Conservation (phyloP, 306 rosid species). For the Casuarina glauca region DNA sequence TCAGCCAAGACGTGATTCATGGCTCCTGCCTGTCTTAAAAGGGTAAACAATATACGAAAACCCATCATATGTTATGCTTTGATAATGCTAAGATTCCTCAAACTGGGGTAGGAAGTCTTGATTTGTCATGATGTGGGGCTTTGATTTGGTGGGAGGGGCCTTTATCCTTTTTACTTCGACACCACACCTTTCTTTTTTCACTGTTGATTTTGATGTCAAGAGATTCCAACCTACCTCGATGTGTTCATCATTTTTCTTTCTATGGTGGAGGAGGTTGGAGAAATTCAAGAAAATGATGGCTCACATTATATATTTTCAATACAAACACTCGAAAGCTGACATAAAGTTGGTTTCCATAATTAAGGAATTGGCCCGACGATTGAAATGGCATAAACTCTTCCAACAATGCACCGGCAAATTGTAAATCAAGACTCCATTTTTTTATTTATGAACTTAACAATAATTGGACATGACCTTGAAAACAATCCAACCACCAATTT, state of each 20-base stretch:
- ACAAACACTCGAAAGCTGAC: slow-evolving; percentile 37
- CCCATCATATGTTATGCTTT: slow-evolving; percentile 32
- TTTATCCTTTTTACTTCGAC: slow-evolving; percentile 14
- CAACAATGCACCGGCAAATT: slow-evolving; percentile 16
- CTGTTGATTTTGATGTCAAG: slow-evolving; percentile 29
- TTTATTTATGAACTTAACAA: background rate
- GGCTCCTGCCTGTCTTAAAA: slow-evolving; percentile 18
- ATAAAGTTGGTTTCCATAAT: slow-evolving; percentile 39
- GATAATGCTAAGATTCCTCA: slow-evolving; percentile 34
- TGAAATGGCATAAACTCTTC: slow-evolving; percentile 36
- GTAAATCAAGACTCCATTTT: background rate
- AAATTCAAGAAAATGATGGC: slow-evolving; percentile 50
- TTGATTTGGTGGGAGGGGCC: slow-evolving; percentile 13
- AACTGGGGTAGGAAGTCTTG: slow-evolving; percentile 29
- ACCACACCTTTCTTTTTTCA: background rate
- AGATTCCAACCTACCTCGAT: slow-evolving; percentile 32
- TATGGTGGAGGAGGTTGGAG: slow-evolving; percentile 36
- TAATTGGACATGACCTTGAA: background rate
- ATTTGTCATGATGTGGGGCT: slow-evolving; percentile 41
- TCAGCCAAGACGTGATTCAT: slow-evolving; percentile 23
- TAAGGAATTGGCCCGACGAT: slow-evolving; percentile 20
- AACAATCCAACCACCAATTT: background rate
- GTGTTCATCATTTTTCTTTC: slow-evolving; percentile 15
- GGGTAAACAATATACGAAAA: slow-evolving; percentile 27
- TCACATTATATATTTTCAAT: slow-evolving; percentile 35